Evolutionary conservation across 2,329 filamentous ascomycete genomes (phyloP).

Genomic region (Plenodomus biglobosus): DNA sequence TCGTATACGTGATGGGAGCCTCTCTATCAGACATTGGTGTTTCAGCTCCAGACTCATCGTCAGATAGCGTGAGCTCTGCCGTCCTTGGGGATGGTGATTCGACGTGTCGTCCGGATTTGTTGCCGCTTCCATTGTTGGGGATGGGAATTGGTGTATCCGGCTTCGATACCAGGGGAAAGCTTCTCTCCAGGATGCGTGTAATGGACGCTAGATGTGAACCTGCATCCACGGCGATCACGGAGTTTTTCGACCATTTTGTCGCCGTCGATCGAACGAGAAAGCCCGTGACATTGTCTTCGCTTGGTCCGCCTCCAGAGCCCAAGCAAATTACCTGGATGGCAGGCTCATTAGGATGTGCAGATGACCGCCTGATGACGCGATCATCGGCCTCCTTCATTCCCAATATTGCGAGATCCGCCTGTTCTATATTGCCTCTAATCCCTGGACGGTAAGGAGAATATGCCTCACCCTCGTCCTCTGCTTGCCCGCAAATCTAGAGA

Average conservation of each 20-base stretch:
- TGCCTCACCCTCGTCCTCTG: background rate
- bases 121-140: constrained; percentile 18
- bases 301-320: constrained; percentile 84
- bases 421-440: constrained; percentile 1
- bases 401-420: constrained; percentile 10
- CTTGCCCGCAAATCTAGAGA: no score
- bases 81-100: constrained; percentile 33
- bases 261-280: constrained; percentile 82
- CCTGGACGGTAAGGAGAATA: background rate
- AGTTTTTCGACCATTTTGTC: constrained; percentile 77
- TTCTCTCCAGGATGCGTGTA: constrained; percentile 68
- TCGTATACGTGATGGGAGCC: constrained; percentile 51
- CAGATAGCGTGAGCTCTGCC: constrained; percentile 20
- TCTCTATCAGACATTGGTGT: constrained; percentile 32
- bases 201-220: constrained; percentile 88
- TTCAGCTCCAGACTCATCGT: constrained; percentile 34
- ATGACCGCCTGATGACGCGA: constrained; percentile 40
- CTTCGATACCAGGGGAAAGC: constrained; percentile 50
- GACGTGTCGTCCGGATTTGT: constrained; percentile 11
- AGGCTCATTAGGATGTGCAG: constrained; percentile 40
- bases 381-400: constrained; percentile 49
- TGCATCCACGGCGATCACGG: constrained; percentile 88
- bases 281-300: constrained; percentile 86
- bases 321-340: constrained; percentile 55
- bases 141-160: constrained; percentile 13